Percentiles rank a stretch among this genome's conserved stretches.
Evolutionary conservation across 2,329 filamentous ascomycete genomes (phyloP).

Genomic region (Cryphonectria nitschkei): DNA sequence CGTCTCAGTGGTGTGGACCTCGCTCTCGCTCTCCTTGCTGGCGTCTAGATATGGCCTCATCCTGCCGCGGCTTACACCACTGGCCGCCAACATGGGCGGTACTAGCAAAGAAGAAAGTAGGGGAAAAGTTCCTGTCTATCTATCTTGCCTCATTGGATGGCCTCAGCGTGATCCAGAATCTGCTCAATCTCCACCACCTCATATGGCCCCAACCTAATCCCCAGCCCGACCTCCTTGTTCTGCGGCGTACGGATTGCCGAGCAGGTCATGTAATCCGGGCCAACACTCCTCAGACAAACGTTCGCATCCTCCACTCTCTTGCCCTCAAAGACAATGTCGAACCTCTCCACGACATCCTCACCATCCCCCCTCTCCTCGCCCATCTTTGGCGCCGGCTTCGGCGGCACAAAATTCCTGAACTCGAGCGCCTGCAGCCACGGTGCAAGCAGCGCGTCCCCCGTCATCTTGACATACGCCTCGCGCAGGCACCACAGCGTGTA

Average conservation of each 20-base stretch:
- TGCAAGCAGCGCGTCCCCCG: constrained; percentile 76
- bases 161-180: constrained; percentile 50
- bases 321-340: constrained; percentile 47
- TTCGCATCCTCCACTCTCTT: constrained; percentile 46
- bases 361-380: constrained; percentile 34
- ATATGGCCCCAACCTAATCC: constrained; percentile 46
- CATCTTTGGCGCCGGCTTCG: constrained; percentile 40
- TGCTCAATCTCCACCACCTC: constrained; percentile 49
- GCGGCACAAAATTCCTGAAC: constrained; percentile 66
- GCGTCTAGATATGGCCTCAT: constrained; percentile 7
- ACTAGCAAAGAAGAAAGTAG: background rate
- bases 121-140: background rate
- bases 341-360: constrained; percentile 39
- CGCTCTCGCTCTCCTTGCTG: background rate
- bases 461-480: constrained; percentile 83
- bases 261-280: constrained; percentile 57
- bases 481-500: constrained; percentile 80
- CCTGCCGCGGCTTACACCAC: background rate
- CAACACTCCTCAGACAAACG: constrained; percentile 48
- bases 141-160: constrained; percentile 22
- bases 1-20: background rate
- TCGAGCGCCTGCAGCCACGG: constrained; percentile 73
- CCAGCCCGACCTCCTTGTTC: constrained; percentile 42
- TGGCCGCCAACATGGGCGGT: background rate
- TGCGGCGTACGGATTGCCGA: constrained; percentile 51